Conservation (phyloP, 768 basidiomycete genomes). For the Suillus variegatus region DNA sequence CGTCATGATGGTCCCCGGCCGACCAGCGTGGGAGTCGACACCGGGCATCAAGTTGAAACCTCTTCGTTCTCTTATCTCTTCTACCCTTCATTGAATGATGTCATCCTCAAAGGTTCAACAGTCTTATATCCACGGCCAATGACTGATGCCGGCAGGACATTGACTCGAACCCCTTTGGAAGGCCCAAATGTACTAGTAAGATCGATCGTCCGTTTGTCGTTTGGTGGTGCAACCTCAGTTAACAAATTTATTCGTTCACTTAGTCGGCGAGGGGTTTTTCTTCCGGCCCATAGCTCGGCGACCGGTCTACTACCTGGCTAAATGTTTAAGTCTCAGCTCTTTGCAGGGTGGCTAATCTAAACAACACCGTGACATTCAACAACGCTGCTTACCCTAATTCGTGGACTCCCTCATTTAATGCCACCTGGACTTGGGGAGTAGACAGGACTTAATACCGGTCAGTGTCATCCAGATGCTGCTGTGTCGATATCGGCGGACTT, state of each 20-base stretch:
- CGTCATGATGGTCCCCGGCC: too few relatives aligned
- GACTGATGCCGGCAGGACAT: neutral
- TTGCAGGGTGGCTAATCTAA: conserved; percentile 62
- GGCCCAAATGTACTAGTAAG: neutral
- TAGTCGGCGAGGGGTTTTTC: too few relatives aligned
- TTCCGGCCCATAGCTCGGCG: neutral
- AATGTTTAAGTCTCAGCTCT: conserved; percentile 6
- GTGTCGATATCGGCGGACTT: conserved; percentile 76
- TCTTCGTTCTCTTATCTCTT: neutral
- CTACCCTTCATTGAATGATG: neutral
- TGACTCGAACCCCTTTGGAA: neutral
- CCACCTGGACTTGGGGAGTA: conserved; percentile 67
- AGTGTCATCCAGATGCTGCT: conserved; percentile 21
- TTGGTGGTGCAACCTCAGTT: neutral
- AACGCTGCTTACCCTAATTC: conserved; percentile 72
- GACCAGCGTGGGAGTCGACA: neutral
- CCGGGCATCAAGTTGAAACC: neutral
- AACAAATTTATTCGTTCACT: too few relatives aligned
- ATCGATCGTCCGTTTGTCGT: neutral
- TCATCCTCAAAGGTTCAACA: neutral
- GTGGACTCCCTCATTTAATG: conserved; percentile 79
- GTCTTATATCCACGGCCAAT: neutral
- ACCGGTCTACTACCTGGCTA: neutral
- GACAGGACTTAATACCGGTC: conserved; percentile 59
- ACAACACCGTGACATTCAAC: conserved; percentile 61